Evolutionary conservation across 106 monocot species (phyloP), one percentile per base, ranked within the genome.

Genomic region (Dendrobium officinale): DNA sequence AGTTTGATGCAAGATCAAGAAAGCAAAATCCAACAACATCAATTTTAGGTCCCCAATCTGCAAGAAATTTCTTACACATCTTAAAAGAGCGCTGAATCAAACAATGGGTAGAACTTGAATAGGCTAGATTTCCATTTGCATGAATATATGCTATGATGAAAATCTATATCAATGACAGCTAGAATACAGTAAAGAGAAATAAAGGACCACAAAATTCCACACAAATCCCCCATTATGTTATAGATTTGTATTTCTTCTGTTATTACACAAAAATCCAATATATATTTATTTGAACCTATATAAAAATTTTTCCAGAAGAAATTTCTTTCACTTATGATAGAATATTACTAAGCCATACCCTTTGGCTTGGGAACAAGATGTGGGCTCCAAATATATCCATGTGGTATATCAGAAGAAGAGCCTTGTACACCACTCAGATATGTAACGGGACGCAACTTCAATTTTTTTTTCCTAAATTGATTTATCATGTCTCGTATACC

Each of bases 21-120:
- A 96, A 96, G 86, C 90, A 96, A 92, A 93, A 96, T 8, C 96
- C 96, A 81, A 93, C 96, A 41, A 96, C 90, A 82, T 96, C 93
- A 76, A 96, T 86, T 78, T 88, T 91, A 27, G 93, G 84, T 61
- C 96, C 96, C 96, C 96, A 96, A 79, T 96, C 96, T 96, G 87
- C 77, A 90, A 78, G 17, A 55, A 58, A 42, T 76, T 48, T 24
- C 76, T 7, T 13, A 22, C 42, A 76, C 42, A 43, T 74, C 26
- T 48, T 19, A 76, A 29, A 74, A 47, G 4, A 24, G 10, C 5
- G 27, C 9, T 27, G 22, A 76, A 22, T 49, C 45, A 76, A 49
- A 20, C 4, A 81, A 24, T 20, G 33, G 1, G 17, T 17, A 41
- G 75, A 17, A 27, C 9, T 9, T 18, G n/a, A 45, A 70, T 70